Evolutionary conservation across 192 early-diverging fungal species (phyloP), one percentile per base, ranked within the genome.

Genomic region (Coemansia sp.): DNA sequence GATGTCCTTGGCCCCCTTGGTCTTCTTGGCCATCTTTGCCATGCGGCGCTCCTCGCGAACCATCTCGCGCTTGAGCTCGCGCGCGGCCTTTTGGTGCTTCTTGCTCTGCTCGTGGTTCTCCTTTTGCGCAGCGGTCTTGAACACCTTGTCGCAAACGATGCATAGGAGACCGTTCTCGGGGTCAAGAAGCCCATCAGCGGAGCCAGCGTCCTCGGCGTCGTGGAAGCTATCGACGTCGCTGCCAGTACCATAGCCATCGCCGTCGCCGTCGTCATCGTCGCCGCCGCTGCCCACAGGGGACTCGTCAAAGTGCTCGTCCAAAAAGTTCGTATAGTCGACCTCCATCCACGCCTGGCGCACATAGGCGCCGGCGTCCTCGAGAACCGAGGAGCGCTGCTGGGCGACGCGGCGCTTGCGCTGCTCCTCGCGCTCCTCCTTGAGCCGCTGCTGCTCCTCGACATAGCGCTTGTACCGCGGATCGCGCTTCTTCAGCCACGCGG

Each of bases 391-490:
- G 42, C 85, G 84, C 59, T 87, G 87, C 55, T 85, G 82, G 20
- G 83, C 83, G 19, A 83, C 62, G 18, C 83, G 84, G 10, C 81
- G 86, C 36, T 85, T 86, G 45, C 84, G 83, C 45, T 90, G 83
- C 47, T 82, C 78, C 11, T 83, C 71, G 20, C 75, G 80, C 6
- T 80, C 78, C 55, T 84, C 64, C 59, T 87, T 83, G 71, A 83
- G 76, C 39, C 60, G 62, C 32, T 82, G 73, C 42, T 86, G 76
- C 19, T 72, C 67, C 18, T 87, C 89, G 11, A 84, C 68, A 62
- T 75, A 88, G 16, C 74, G 82, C 46, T 93, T 89, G 62, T 85
- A 90, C 18, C 97, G 87, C 10, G 97, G 97, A 71, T 99, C 97
- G 22, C 93, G 89, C 65, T 93, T 93, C 42, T 88, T 84, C 1